A percentile compares a stretch with the other conserved stretches of the same genome.
Conservation (phyloP, 768 basidiomycete genomes). For the Termitomyces sp. region DNA sequence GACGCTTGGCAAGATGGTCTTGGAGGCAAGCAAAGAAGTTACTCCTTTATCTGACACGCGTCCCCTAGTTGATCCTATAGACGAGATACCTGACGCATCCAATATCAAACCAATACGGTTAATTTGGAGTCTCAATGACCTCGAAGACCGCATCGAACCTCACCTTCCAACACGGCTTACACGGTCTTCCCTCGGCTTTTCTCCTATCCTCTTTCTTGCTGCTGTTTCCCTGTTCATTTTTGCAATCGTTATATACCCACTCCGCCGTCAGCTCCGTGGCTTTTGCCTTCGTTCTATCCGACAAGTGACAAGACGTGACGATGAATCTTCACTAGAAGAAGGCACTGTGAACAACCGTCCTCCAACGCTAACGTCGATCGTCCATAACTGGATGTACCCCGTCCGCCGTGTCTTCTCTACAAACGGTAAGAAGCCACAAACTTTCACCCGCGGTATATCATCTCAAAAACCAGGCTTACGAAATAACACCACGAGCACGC, state of each 20-base stretch:
- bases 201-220: constrained; percentile 57
- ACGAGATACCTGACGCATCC: constrained; percentile 50
- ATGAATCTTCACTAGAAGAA: constrained; percentile 48
- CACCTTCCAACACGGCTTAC: constrained; percentile 62
- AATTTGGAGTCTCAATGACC: constrained; percentile 48
- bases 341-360: constrained; percentile 29
- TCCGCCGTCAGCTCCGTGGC: constrained; percentile 52
- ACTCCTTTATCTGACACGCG: constrained; percentile 38
- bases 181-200: constrained; percentile 66
- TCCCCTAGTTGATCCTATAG: constrained; percentile 72
- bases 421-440: constrained; percentile 20
- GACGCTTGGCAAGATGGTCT: constrained; percentile 98
- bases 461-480: constrained; percentile 23
- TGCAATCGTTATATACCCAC: constrained; percentile 43
- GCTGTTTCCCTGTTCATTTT: constrained; percentile 41
- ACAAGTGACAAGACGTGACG: constrained; percentile 28
- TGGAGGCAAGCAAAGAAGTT: constrained; percentile 91
- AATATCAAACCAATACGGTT: constrained; percentile 60
- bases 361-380: constrained; percentile 28
- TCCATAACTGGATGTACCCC: constrained; percentile 27
- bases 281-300: constrained; percentile 41
- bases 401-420: constrained; percentile 29
- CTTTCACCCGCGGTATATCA: constrained; percentile 18
- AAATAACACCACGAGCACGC: constrained; percentile 15
- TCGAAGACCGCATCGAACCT: constrained; percentile 62